Evolutionary conservation across 306 rosid genomes (phyloP).

Genomic region (Prunus persica): DNA sequence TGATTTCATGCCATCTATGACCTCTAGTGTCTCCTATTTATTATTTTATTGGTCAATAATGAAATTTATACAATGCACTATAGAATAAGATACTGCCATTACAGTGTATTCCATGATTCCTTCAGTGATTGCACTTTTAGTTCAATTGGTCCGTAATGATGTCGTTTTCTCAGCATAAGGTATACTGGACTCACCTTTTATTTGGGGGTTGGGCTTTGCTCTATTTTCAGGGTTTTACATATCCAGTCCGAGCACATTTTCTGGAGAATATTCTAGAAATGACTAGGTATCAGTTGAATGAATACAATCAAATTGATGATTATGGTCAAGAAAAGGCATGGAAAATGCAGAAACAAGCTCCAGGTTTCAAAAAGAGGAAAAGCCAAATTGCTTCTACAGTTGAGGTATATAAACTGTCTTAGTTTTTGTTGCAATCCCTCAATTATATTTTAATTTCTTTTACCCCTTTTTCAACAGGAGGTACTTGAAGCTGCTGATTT

Average conservation of each 20-base stretch:
- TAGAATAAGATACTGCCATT: background rate
- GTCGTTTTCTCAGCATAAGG: background rate
- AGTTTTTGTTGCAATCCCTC: background rate
- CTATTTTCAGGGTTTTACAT: conserved; percentile 47
- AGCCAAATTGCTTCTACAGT: conserved; percentile 56
- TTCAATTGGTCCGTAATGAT: background rate
- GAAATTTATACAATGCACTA: too few relatives aligned
- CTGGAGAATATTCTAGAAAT: conserved; percentile 55
- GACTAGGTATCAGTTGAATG: conserved; percentile 45
- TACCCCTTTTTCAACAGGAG: conserved; percentile 27
- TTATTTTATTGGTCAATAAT: too few relatives aligned
- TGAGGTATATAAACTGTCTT: conserved; percentile 33
- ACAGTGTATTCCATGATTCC: background rate
- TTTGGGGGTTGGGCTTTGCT: conserved; percentile 9
- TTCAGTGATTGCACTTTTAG: background rate
- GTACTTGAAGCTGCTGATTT: conserved; percentile 49
- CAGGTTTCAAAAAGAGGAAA: conserved; percentile 40
- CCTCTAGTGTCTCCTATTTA: too few relatives aligned
- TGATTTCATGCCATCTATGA: background rate
- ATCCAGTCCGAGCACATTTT: conserved; percentile 51
- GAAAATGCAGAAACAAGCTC: conserved; percentile 58
- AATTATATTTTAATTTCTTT: conserved; percentile 8
- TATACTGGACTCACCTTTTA: conserved; percentile 8
- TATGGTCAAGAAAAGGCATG: conserved; percentile 61
- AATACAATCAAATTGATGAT: conserved; percentile 57